Evolutionary conservation across 352 stramenopile species (phyloP), one percentile per base, ranked within the genome.

Genomic region (Phytophthora uliginosa): DNA sequence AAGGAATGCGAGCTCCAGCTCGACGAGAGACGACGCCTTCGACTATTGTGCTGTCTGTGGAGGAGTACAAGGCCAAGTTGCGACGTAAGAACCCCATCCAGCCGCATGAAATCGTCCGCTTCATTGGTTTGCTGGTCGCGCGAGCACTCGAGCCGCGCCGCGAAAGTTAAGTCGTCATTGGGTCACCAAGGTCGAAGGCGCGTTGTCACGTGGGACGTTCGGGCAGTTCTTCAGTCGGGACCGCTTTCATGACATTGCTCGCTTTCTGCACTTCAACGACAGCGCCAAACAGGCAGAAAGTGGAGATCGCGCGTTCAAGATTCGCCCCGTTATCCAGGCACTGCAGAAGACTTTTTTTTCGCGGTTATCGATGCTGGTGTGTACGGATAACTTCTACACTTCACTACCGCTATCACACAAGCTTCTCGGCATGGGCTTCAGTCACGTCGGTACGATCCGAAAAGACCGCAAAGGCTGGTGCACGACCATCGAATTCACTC

Each of bases 41-140:
- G 42, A 51, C 42, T 13, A 51, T 24, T 51, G 42, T 51, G 18
- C 17, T 51, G 26, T 22, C 42, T 12, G 18, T 51, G 42, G 42
- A 51, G 40, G 40, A 51, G 42, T 51, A 51, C 18, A 51, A 51
- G 42, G 18, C 42, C 42, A 51, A 51, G 42, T 24, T 51, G 42
- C 2, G 15, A 31, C 26, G 7, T 31, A 42, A 42, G 34, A 42
- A 42, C 13, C 13, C 34, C 34, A 8, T 42, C 7, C 34, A 42
- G 7, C 34, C 34, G 34, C 34, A 42, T 42, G 4, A 42, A 42
- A 42, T 42, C 15, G 34, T 5, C 34, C 34, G 34, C 3, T 42
- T 42, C 13, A 42, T 42, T 15, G 34, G 7, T 42, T 42, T 42
- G 34, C 13, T 42, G 34, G 34, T 42, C 9, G 34, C 34, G 7